Evolutionary conservation across 2,329 filamentous ascomycete genomes (phyloP).

Genomic region (Trichoderma citrinoviride): DNA sequence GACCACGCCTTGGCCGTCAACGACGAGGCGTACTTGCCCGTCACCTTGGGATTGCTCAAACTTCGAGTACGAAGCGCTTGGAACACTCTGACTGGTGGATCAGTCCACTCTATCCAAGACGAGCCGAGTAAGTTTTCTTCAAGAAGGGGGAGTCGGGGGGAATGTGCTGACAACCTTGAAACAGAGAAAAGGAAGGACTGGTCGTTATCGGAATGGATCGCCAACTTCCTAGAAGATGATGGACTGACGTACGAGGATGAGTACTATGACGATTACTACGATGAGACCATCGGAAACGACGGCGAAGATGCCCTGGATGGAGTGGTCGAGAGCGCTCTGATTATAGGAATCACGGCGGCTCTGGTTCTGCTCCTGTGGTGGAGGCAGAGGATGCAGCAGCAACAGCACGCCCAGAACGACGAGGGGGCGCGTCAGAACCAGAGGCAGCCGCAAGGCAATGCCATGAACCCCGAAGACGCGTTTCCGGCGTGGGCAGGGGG

Average conservation of each 20-base stretch:
- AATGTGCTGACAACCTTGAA: neutral
- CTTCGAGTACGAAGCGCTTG: slow-evolving; percentile 83
- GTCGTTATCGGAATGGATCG: slow-evolving; percentile 82
- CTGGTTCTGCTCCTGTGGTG: slow-evolving; percentile 81
- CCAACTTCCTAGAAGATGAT: slow-evolving; percentile 75
- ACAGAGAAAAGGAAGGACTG: slow-evolving; percentile 68
- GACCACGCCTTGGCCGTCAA: slow-evolving; percentile 90
- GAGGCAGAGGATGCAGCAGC: slow-evolving; percentile 66
- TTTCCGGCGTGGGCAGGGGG: slow-evolving; percentile 40
- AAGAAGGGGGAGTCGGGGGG: too few species aligned
- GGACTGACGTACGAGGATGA: slow-evolving; percentile 63
- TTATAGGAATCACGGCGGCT: slow-evolving; percentile 71
- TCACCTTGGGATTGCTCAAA: slow-evolving; percentile 83
- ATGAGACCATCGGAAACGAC: slow-evolving; percentile 55
- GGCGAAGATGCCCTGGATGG: slow-evolving; percentile 69
- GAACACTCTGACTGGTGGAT: slow-evolving; percentile 90
- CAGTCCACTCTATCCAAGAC: slow-evolving; percentile 86
- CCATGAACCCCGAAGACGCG: slow-evolving; percentile 27
- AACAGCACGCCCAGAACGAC: slow-evolving; percentile 39
- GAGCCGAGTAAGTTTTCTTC: slow-evolving; percentile 68
- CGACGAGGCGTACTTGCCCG: slow-evolving; percentile 87
- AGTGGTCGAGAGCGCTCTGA: slow-evolving; percentile 78
- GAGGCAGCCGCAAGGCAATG: slow-evolving; percentile 31
- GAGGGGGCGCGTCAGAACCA: slow-evolving; percentile 36
- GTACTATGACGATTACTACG: slow-evolving; percentile 53